phyloP scores from a whole-genome alignment of 495 filamentous ascomycete species.

The Xylaria curta region DNA sequence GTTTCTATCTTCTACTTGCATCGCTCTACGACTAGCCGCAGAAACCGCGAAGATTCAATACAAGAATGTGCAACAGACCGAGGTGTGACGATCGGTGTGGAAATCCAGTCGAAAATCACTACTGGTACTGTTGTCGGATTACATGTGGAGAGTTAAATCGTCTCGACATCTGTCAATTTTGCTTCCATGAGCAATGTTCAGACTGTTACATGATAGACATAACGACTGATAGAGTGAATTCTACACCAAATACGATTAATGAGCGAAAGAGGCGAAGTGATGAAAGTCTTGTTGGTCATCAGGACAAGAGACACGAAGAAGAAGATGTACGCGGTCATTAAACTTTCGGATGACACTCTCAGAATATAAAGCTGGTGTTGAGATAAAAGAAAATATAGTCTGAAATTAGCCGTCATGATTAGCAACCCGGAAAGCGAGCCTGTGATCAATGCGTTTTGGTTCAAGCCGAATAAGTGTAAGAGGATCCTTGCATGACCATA shows the following conservation, averaged over 20 bases:
- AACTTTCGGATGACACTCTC: background rate
- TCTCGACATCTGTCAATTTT: background rate
- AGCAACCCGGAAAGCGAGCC: background rate
- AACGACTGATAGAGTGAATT: background rate
- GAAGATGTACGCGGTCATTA: background rate
- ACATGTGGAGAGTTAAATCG: background rate
- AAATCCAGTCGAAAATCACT: background rate
- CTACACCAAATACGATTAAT: background rate
- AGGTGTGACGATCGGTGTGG: background rate
- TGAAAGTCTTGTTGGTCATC: background rate
- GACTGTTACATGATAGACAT: background rate
- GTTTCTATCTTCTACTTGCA: background rate
- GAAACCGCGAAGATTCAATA: background rate
- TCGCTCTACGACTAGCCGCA: background rate
- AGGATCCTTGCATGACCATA: too few species aligned
- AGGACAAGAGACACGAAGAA: background rate
- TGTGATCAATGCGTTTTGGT: too few species aligned
- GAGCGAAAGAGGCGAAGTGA: background rate
- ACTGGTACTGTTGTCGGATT: slow-evolving; percentile 8
- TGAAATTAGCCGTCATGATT: background rate
- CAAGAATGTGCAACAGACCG: background rate
- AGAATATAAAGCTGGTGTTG: background rate
- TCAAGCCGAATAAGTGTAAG: background rate
- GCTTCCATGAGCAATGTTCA: background rate
- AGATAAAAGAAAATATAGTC: background rate